These are phyloP conservation scores for Penicillium sclerotiorum DNA, from an alignment of 2,329 filamentous ascomycete genomes.

Conservation along the genomic window DNA sequence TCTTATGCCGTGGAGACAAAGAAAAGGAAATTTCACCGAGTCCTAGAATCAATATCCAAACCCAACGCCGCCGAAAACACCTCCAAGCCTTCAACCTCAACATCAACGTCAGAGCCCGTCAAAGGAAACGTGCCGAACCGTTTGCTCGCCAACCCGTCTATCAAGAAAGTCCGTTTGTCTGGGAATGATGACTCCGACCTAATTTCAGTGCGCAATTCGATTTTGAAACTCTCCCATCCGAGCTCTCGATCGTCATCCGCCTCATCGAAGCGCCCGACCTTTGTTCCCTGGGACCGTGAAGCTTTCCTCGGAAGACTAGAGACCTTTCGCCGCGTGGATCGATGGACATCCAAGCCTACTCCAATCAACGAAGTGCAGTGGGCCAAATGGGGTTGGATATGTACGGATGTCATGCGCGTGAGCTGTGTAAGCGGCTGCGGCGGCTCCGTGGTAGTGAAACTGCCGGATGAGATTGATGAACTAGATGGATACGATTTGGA, in stretches of 20 bases:
- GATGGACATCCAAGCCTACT: constrained; percentile 92
- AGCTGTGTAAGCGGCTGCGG: constrained; percentile 79
- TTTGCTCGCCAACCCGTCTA: constrained; percentile 30
- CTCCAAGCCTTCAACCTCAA: constrained; percentile 15
- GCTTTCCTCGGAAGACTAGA: constrained; percentile 79
- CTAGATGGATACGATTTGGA: constrained; percentile 49
- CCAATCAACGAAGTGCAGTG: constrained; percentile 86
- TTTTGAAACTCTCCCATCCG: constrained; percentile 32
- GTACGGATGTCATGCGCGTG: constrained; percentile 79
- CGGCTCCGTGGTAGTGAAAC: constrained; percentile 78
- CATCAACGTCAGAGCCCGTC: constrained; percentile 22
- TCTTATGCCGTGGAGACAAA: constrained; percentile 51
- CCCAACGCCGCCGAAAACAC: constrained; percentile 25
- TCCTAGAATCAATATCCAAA: constrained; percentile 48
- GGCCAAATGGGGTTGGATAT: constrained; percentile 92
- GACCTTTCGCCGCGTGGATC: constrained; percentile 86
- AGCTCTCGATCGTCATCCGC: constrained; percentile 32
- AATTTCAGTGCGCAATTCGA: constrained; percentile 27
- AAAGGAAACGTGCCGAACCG: constrained; percentile 20
- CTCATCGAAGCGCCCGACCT: constrained; percentile 61
- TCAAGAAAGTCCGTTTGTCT: constrained; percentile 39
- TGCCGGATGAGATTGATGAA: constrained; percentile 66
- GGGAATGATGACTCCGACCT: constrained; percentile 24
- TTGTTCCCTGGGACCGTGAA: constrained; percentile 81
- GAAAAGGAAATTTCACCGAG: constrained; percentile 52